Evolutionary conservation across 202 grass and related monocot genomes (phyloP).

Genomic region (Carex sylvatica): DNA sequence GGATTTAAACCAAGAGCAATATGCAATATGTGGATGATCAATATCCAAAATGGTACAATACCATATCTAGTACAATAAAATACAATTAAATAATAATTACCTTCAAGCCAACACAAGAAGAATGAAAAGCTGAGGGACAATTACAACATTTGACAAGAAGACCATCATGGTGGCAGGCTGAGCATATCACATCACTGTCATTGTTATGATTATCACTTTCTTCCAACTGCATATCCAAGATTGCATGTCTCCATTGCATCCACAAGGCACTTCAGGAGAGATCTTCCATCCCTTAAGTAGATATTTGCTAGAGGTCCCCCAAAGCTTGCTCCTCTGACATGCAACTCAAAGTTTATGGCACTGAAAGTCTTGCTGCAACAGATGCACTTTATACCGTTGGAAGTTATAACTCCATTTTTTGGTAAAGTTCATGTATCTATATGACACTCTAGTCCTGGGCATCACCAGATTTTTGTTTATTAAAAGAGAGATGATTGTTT

Average conservation of each 20-base stretch:
- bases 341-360: conserved; percentile 50
- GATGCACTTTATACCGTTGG: conserved; percentile 58
- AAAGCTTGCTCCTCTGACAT: conserved; percentile 46
- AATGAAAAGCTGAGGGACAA: conserved; percentile 71
- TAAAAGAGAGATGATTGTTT: conserved; percentile 48
- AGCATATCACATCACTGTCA: conserved; percentile 71
- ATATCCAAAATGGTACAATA: not conserved
- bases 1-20: not conserved
- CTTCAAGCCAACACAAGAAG: conserved; percentile 58
- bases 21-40: not conserved
- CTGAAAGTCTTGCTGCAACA: conserved; percentile 60
- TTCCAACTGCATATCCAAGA: conserved; percentile 32
- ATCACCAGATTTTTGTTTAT: conserved; percentile 59
- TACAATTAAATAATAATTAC: conserved; percentile 27
- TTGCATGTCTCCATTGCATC: conserved; percentile 45
- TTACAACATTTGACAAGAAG: conserved; percentile 56
- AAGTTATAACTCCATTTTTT: conserved; percentile 53
- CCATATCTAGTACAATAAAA: not conserved
- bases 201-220: conserved; percentile 27
- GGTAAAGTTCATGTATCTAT: conserved; percentile 32
- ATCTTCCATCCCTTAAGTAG: conserved; percentile 68
- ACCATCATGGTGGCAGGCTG: conserved; percentile 59
- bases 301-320: conserved; percentile 43
- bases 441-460: conserved; percentile 46
- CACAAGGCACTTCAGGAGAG: conserved; percentile 59